Conservation (phyloP, 202 grass and related monocot species). For the Panicum virgatum region DNA sequence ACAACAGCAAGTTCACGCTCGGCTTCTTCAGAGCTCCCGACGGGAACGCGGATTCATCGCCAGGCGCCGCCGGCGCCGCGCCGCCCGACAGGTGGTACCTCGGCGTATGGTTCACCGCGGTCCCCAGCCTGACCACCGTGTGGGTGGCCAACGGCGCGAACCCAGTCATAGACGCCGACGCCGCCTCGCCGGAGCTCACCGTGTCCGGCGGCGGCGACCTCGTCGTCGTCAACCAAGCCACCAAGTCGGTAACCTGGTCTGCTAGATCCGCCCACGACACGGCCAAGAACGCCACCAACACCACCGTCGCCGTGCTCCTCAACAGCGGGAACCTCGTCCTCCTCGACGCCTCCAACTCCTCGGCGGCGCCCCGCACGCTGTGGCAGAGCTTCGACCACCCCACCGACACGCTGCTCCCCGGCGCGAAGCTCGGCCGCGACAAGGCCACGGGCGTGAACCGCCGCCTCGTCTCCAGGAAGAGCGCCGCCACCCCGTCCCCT, state of each 20-base stretch:
- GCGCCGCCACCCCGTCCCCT: not conserved
- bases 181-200: not conserved
- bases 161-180: not conserved
- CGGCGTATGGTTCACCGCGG: constrained; percentile 37
- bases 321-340: constrained; percentile 48
- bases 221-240: not conserved
- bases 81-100: constrained; percentile 25
- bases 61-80: too few relatives aligned
- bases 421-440: constrained; percentile 39
- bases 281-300: not conserved
- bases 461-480: constrained; percentile 1
- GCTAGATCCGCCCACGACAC: not conserved
- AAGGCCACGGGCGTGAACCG: constrained; percentile 12
- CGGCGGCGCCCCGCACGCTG: not conserved
- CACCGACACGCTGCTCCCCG: constrained; percentile 58
- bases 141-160: constrained; percentile 11
- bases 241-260: not conserved
- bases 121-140: constrained; percentile 16
- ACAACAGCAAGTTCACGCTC: constrained; percentile 43
- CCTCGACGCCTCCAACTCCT: constrained; percentile 2
- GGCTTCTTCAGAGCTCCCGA: constrained; percentile 20
- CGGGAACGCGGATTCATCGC: not conserved
- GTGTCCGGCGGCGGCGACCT: constrained; percentile 20
- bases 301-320: constrained; percentile 20
- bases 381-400: constrained; percentile 85